These are phyloP conservation scores for Hanseniaspora pseudoguilliermondii DNA, from an alignment of 805 yeast genomes.

Conservation along the genomic window DNA sequence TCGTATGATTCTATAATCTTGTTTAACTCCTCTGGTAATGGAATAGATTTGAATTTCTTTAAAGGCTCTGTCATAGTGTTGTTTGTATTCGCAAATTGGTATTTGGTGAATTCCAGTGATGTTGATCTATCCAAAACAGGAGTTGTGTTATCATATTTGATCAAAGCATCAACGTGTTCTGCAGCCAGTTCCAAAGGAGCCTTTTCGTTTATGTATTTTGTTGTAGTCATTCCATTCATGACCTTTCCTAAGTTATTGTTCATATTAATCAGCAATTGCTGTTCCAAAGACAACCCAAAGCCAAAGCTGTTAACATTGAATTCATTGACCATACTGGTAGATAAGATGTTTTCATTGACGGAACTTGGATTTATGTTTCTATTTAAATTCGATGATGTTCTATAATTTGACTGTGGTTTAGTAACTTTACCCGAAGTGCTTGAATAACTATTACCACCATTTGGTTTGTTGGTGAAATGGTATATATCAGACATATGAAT, in stretches of 20 bases:
- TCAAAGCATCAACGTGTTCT: conserved; percentile 47
- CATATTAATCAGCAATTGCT: conserved; percentile 1
- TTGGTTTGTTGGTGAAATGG: background rate
- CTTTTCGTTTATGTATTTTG: conserved; percentile 26
- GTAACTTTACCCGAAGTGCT: background rate
- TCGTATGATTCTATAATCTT: conserved; percentile 46
- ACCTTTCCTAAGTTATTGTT: conserved; percentile 3
- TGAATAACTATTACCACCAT: background rate
- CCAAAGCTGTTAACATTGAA: background rate
- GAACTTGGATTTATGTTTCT: background rate
- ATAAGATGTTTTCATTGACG: background rate
- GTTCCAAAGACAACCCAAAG: conserved; percentile 7
- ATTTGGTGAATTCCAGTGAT: conserved; percentile 45
- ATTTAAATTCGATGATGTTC: background rate
- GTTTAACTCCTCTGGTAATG: conserved; percentile 69
- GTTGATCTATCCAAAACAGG: conserved; percentile 39
- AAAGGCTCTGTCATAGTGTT: conserved; percentile 54
- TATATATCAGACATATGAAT: background rate
- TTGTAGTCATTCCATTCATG: conserved; percentile 7
- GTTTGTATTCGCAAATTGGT: conserved; percentile 46
- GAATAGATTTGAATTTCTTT: conserved; percentile 52
- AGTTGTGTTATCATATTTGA: conserved; percentile 47
- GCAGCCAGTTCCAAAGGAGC: conserved; percentile 42
- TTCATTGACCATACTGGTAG: background rate
- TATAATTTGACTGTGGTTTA: background rate